Evolutionary conservation across 345 rosid species (phyloP), one percentile per base, ranked within the genome.

Genomic region (Raphanus sativus): DNA sequence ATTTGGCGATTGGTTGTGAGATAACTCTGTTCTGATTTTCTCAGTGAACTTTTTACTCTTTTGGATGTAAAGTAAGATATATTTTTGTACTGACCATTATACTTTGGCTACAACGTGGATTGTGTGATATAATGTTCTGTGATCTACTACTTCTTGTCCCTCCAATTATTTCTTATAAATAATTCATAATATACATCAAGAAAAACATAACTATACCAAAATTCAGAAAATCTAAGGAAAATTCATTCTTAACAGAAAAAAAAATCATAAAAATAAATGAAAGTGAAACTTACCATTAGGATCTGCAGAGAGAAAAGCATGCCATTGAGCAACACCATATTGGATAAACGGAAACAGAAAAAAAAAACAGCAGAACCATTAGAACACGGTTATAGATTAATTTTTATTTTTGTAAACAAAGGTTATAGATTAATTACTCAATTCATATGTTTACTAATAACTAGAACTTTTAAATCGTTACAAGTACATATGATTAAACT

Each of bases 281-380:
- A 26, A 62, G 15, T 28, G 29, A 32, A 55, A 81, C 96, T 70
- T 85, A 94, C 98, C 98, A 65, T 94, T 82, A 69, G 98, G 98
- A 88, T 94, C 98, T 94, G 94, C 63, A 75, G 87, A 28, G 75
- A 80, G 70, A 63, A 15, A 61, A 52, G 8, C 69, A 34, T 65
- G 70, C 73, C 80, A 69, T 77, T 69, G 78, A 73, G 56, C n/a
- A 28, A 45, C 83, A 73, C 69, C 55, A 30, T 62, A 63, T 66
- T 16, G 60, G 15, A 82, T 15, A 69, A 28, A 24, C 26, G 26
- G 12, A 52, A 68, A 36, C 11, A 28, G 16, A 7, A 2, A 5
- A 66, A 75, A 16, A 0, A 33, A 62, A 0, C n/a, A 71, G 45
- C 0, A 33, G 61, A 50, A 34, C 16, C 17, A 72, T 72, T 78